Base-by-base conservation (phyloP, 2,329 filamentous ascomycete species). In the Paracoccidioides lutzii region DNA sequence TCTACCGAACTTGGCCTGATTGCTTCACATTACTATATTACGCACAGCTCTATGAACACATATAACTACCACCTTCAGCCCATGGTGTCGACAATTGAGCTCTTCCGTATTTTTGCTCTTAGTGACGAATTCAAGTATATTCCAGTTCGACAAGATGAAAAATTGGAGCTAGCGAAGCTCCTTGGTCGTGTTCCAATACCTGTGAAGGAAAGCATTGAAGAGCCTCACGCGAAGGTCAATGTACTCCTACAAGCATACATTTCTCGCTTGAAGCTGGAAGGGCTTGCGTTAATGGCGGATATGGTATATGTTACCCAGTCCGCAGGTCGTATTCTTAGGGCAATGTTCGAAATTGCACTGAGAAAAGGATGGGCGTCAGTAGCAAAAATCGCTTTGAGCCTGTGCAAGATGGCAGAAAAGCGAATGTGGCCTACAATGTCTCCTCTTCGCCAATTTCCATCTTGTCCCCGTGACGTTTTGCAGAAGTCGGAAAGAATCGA, bases 341-440 rank as follows among this genome's bases (percentile, higher is more conserved):
- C 93, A 0, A 85, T 98, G 52, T 98, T 97, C 62, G 94, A 98
- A 73, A 97, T 98, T 55, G 86, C 88, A n/a, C 74, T 98, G 61
- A 95, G 91, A 74, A 96, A 96, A 72, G 91, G 91, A 38, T 98
- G 91, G 91, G 83, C 93, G 0, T 85, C 84, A 14, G 93, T 97
- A 3, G 88, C 93, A 7, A 95, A 93, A 74, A 89, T 87, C 59
- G 90, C 93, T 0, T 77, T 98, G 44, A 88, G 95, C 64, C 79
- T 98, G 54, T 98, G 94, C 75, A 98, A 98, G 75, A 97, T 95
- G 89, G 93, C 91, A 0, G 93, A 98, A 76, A 95, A 95, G 78
- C 82, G 94, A 52, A 98, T 98, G 94, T 98, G 93, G 93, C 90
- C 91, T 12, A 97, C 91, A 5, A 98, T 97, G 93, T 88, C 89